Percentiles rank a stretch among this genome's conserved stretches.
phyloP scores from a whole-genome alignment of 768 basidiomycete genomes.

The Leucocoprinus birnbaumii region DNA sequence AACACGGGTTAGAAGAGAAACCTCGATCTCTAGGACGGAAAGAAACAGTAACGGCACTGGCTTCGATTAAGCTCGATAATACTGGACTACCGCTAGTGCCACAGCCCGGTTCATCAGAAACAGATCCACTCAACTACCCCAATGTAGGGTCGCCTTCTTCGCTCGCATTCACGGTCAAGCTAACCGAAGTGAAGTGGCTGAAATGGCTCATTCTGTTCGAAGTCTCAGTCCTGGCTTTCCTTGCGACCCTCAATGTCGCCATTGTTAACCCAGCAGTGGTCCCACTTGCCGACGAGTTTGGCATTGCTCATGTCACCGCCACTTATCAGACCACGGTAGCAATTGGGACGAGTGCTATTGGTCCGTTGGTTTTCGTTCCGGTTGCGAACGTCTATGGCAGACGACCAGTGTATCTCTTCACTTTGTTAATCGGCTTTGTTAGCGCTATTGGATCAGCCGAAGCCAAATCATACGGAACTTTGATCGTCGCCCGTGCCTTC shows the following conservation, averaged over 20 bases:
- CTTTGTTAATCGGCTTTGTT: conserved; percentile 31
- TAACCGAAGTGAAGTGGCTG: conserved; percentile 26
- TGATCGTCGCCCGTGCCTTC: conserved; percentile 31
- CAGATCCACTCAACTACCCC: conserved; percentile 41
- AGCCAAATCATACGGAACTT: conserved; percentile 28
- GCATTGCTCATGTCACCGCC: conserved; percentile 30
- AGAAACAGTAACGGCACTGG: background rate
- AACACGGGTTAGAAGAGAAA: conserved; percentile 5
- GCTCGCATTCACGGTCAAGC: background rate
- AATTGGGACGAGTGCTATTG: conserved; percentile 31
- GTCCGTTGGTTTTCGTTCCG: conserved; percentile 35
- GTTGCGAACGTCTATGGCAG: conserved; percentile 39
- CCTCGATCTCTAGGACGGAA: background rate
- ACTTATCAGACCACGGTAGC: conserved; percentile 39
- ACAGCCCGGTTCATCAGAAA: conserved; percentile 10
- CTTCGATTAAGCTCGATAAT: conserved; percentile 1
- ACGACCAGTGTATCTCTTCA: conserved; percentile 32
- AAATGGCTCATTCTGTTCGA: conserved; percentile 29
- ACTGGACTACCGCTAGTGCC: conserved; percentile 8
- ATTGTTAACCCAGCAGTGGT: conserved; percentile 37
- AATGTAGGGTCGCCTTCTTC: conserved; percentile 18
- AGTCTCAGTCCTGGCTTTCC: conserved; percentile 31
- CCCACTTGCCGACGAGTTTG: conserved; percentile 33
- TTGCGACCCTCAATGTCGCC: conserved; percentile 35
- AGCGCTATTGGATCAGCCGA: conserved; percentile 31